These are phyloP conservation scores for Zygotorulaspora danielsina DNA, from an alignment of 805 yeast species.

Conservation along the genomic window DNA sequence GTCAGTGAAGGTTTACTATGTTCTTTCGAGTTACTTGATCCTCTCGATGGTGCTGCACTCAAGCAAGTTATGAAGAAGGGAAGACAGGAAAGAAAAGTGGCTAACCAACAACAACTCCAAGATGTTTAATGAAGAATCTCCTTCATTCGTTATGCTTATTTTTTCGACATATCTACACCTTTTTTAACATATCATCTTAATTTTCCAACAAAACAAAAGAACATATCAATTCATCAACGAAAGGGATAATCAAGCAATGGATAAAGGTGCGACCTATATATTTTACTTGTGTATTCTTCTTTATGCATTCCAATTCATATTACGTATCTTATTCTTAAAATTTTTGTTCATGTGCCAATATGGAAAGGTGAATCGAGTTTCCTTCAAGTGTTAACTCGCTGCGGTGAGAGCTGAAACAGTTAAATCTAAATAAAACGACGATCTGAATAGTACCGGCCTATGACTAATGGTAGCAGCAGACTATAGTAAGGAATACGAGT, in stretches of 20 bases:
- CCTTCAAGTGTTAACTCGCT: no score
- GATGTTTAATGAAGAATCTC: slow-evolving; percentile 2
- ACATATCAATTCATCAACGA: neutral
- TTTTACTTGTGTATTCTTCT: neutral
- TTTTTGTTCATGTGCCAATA: no score
- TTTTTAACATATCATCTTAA: no score
- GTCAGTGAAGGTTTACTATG: slow-evolving; percentile 90
- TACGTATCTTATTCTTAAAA: no score
- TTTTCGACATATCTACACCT: no score
- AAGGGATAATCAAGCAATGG: neutral
- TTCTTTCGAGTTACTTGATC: slow-evolving; percentile 89
- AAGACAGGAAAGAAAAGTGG: slow-evolving; percentile 76
- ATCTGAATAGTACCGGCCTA: no score
- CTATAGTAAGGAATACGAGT: slow-evolving; percentile 62
- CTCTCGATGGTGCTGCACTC: slow-evolving; percentile 86
- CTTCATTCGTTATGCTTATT: neutral
- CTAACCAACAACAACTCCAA: slow-evolving; percentile 38
- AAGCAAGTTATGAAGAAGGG: slow-evolving; percentile 94
- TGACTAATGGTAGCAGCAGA: slow-evolving; percentile 10
- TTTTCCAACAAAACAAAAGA: no score
- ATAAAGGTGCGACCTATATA: neutral
- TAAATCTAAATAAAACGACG: no score
- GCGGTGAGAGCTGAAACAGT: no score
- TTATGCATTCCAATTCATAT: neutral
- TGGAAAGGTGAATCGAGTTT: no score